Percentiles rank a stretch among this genome's conserved stretches.
phyloP scores from a whole-genome alignment of 1,284 basidiomycete genomes.

The Ganoderma resinaceum region DNA sequence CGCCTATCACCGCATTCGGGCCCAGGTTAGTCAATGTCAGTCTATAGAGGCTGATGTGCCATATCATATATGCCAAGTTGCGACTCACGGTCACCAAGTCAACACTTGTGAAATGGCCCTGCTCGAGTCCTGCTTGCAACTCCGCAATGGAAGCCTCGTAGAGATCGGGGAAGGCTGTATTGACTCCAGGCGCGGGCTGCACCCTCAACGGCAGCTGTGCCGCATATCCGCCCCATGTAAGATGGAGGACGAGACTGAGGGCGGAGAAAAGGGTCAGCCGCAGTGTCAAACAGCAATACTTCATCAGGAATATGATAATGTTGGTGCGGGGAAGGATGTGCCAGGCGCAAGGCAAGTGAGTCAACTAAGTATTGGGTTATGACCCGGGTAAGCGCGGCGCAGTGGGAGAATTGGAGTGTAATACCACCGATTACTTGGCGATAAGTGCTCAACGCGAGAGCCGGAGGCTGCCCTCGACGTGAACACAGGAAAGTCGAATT shows the following conservation, averaged over 20 bases:
- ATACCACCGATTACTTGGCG: too few species aligned
- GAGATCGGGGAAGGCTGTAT: slow-evolving; percentile 43
- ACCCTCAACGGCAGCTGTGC: neutral
- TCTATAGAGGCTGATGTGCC: neutral
- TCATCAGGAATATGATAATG: neutral
- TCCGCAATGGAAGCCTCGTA: slow-evolving; percentile 51
- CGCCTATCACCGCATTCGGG: too few species aligned
- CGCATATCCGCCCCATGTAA: neutral
- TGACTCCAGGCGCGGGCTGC: neutral
- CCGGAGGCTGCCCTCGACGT: too few species aligned
- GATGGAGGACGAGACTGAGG: neutral
- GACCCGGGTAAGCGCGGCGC: too few species aligned
- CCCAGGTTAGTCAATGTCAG: neutral
- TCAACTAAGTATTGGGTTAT: too few species aligned
- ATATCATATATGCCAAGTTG: neutral
- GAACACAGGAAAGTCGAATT: too few species aligned
- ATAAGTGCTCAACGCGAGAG: too few species aligned
- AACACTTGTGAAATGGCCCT: slow-evolving; percentile 47
- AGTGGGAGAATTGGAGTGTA: too few species aligned
- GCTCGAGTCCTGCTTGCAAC: slow-evolving; percentile 46
- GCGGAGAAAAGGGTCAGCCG: neutral
- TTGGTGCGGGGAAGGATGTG: neutral
- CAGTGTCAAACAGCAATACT: neutral
- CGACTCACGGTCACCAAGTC: slow-evolving; percentile 49
- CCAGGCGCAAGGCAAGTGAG: too few species aligned